phyloP scores from a whole-genome alignment of 2,329 filamentous ascomycete genomes.

The Pyrenochaeta sp. region DNA sequence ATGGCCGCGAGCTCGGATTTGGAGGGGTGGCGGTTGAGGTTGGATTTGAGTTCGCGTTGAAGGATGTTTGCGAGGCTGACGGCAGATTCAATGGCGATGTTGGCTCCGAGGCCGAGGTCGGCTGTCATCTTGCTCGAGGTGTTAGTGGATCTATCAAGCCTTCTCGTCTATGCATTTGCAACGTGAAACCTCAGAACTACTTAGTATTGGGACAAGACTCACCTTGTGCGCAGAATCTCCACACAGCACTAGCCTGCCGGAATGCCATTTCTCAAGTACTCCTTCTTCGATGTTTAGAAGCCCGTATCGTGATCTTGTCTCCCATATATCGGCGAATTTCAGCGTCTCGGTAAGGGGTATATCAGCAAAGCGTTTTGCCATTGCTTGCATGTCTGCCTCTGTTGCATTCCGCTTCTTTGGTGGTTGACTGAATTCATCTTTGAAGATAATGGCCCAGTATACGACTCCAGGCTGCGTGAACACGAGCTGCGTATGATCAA shows the following conservation, averaged over 20 bases:
- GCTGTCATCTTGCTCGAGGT: constrained; percentile 20
- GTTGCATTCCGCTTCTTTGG: constrained; percentile 8
- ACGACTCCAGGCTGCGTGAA: constrained; percentile 28
- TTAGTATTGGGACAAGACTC: neutral
- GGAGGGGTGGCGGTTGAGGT: constrained; percentile 11
- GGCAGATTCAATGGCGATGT: constrained; percentile 28
- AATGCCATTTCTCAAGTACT: constrained; percentile 51
- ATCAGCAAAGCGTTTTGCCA: constrained; percentile 33
- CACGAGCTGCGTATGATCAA: constrained; percentile 34
- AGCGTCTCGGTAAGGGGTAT: constrained; percentile 34
- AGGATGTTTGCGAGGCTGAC: constrained; percentile 24
- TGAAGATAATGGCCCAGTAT: constrained; percentile 19
- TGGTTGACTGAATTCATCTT: constrained; percentile 14
- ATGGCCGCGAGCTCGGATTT: constrained; percentile 10
- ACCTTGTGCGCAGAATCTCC: constrained; percentile 56
- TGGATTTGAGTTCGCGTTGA: constrained; percentile 12
- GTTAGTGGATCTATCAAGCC: too few relatives aligned
- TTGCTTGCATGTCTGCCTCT: constrained; percentile 37
- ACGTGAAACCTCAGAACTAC: too few relatives aligned
- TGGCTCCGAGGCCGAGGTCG: constrained; percentile 26
- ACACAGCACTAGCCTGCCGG: constrained; percentile 48
- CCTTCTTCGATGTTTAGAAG: constrained; percentile 47
- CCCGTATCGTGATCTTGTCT: constrained; percentile 23
- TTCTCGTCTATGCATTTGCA: too few relatives aligned
- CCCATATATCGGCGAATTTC: constrained; percentile 46